These are phyloP conservation scores for Nissolia schottii DNA, from an alignment of 306 rosid species.

Conservation along the genomic window DNA sequence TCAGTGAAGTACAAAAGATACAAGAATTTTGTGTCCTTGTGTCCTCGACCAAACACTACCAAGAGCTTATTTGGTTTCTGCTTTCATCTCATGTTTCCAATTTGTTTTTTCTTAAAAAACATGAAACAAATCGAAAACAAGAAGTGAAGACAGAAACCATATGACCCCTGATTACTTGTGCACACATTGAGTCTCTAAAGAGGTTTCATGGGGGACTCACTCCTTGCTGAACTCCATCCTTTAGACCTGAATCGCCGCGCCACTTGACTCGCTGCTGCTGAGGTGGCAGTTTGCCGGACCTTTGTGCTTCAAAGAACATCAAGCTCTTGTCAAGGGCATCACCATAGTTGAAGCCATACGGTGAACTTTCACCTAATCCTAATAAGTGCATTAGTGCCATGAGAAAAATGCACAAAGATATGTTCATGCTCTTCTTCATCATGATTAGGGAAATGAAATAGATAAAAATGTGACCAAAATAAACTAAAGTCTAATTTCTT, in stretches of 20 bases:
- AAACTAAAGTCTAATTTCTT: not conserved
- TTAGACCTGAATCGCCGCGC: conserved; percentile 79
- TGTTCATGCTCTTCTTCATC: conserved; percentile 42
- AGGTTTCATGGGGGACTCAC: conserved; percentile 29
- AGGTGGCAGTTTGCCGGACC: conserved; percentile 64
- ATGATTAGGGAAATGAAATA: not conserved
- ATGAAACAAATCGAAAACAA: no score
- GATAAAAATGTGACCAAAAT: conserved; percentile 1
- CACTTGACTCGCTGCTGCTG: conserved; percentile 54
- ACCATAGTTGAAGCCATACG: conserved; percentile 43
- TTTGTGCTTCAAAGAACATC: conserved; percentile 77
- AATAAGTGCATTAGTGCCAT: conserved; percentile 2
- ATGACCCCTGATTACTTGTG: no score
- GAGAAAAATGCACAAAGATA: conserved; percentile 28
- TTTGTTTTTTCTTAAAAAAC: no score
- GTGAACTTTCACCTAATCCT: conserved; percentile 13
- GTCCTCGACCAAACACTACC: no score
- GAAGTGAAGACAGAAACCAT: no score
- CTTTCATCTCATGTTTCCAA: no score
- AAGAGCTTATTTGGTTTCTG: no score
- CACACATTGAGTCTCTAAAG: not conserved
- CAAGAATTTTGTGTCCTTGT: no score
- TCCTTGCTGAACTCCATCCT: conserved; percentile 74
- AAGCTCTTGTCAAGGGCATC: conserved; percentile 74
- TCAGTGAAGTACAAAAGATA: no score